Conservation (phyloP, 768 basidiomycete species). For the Podaxis rugospora region DNA sequence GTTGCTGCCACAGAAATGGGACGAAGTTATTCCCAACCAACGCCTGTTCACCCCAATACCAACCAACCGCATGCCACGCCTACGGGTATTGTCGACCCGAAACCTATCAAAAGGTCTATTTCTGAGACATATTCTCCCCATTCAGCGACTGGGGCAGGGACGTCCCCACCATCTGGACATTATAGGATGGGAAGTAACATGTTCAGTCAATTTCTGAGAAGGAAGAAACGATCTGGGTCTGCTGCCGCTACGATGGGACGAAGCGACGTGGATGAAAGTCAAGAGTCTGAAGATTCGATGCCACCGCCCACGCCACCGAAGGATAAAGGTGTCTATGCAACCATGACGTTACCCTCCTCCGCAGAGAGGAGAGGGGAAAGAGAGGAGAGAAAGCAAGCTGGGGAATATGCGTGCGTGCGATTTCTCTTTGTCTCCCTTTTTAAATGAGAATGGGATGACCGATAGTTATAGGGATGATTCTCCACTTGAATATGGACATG, state of each 20-base stretch:
- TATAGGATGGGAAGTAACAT: slow-evolving; percentile 23
- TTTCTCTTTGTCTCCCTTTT: background rate
- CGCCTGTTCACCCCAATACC: background rate
- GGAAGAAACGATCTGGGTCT: slow-evolving; percentile 29
- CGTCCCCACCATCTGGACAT: slow-evolving; percentile 15
- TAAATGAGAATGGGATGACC: background rate
- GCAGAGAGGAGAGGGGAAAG: background rate
- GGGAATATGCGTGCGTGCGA: background rate
- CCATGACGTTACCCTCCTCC: background rate
- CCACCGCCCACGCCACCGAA: slow-evolving; percentile 45
- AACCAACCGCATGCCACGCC: slow-evolving; percentile 5
- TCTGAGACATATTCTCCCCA: slow-evolving; percentile 28
- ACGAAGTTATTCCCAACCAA: slow-evolving; percentile 4
- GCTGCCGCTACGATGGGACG: slow-evolving; percentile 8
- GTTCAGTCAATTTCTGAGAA: slow-evolving; percentile 33
- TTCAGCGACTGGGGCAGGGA: slow-evolving; percentile 13
- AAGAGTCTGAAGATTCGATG: slow-evolving; percentile 20
- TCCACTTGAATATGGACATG: slow-evolving; percentile 27
- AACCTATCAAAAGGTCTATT: slow-evolving; percentile 19
- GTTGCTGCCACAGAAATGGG: slow-evolving; percentile 5
- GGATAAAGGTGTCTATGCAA: slow-evolving; percentile 26
- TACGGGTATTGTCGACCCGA: background rate
- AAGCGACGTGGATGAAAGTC: background rate
- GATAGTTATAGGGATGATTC: slow-evolving; percentile 23
- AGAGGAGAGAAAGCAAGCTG: background rate